These are phyloP conservation scores for Passiflora organensis DNA, from an alignment of 345 rosid genomes.

Conservation along the genomic window DNA sequence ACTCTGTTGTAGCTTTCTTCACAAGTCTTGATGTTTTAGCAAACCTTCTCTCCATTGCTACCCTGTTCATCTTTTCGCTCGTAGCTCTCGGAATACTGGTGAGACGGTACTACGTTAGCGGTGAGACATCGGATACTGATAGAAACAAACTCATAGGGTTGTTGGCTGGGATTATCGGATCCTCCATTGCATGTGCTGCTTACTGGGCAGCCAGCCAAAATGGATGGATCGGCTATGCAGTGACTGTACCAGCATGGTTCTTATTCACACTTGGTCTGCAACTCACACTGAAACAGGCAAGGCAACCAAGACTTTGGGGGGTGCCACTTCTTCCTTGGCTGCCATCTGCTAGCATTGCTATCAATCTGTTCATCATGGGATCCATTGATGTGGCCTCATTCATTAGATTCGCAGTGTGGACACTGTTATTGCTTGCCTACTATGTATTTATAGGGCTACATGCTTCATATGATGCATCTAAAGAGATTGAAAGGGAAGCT, in stretches of 20 bases:
- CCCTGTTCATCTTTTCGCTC: conserved; percentile 21
- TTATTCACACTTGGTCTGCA: conserved; percentile 16
- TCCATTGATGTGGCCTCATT: conserved; percentile 18
- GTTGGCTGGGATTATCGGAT: conserved; percentile 15
- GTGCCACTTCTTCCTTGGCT: conserved; percentile 22
- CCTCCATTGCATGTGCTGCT: conserved; percentile 10
- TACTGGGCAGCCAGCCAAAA: conserved; percentile 8
- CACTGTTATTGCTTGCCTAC: conserved; percentile 7
- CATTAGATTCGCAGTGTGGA: conserved; percentile 15
- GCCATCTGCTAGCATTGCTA: conserved; percentile 18
- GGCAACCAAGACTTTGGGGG: conserved; percentile 19
- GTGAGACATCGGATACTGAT: conserved; percentile 13
- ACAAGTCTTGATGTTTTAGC: conserved; percentile 20
- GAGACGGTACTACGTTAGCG: conserved; percentile 10
- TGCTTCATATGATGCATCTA: conserved; percentile 22
- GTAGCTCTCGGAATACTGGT: conserved; percentile 18
- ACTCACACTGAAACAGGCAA: conserved; percentile 17
- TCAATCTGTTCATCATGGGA: conserved; percentile 24
- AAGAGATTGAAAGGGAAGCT: not conserved
- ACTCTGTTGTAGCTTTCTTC: conserved; percentile 18
- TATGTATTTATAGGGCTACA: conserved; percentile 15
- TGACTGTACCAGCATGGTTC: conserved; percentile 20
- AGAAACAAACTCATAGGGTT: conserved; percentile 15
- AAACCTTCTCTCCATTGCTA: conserved; percentile 20
- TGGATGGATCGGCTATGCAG: conserved; percentile 21